Conservation (phyloP, 2,329 filamentous ascomycete genomes). For the Microdochium bolleyi region DNA sequence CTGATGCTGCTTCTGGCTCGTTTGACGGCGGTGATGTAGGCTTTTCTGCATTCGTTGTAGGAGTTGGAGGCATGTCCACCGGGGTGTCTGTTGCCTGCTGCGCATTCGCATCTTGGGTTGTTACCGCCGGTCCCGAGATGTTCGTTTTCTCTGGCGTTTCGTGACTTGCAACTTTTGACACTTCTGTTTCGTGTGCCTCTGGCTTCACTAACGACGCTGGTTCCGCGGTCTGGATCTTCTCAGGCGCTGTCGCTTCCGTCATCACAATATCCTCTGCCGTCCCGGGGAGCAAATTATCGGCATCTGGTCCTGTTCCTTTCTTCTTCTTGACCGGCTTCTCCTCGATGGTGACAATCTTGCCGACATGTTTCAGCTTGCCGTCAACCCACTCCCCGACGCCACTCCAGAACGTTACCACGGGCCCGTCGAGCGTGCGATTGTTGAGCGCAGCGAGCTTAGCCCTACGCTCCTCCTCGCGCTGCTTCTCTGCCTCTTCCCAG, state of each 20-base stretch:
- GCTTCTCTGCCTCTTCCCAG: constrained; percentile 90
- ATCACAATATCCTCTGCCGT: background rate
- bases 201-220: background rate
- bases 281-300: background rate
- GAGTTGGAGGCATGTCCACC: background rate
- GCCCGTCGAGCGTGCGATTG: constrained; percentile 77
- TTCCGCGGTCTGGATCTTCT: constrained; percentile 4
- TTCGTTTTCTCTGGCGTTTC: too few species aligned
- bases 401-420: constrained; percentile 89
- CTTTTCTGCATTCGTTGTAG: background rate
- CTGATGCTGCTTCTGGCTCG: constrained; percentile 1
- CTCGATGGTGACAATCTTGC: constrained; percentile 55
- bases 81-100: background rate
- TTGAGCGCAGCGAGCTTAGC: constrained; percentile 82
- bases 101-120: background rate
- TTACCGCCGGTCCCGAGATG: background rate
- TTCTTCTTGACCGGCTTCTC: constrained; percentile 49
- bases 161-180: too few species aligned
- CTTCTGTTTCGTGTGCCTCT: background rate
- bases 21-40: constrained; percentile 1
- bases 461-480: constrained; percentile 74
- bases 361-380: constrained; percentile 64
- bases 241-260: background rate
- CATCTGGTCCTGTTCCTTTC: constrained; percentile 24
- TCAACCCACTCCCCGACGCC: constrained; percentile 79